Evolutionary conservation across 2,329 filamentous ascomycete genomes (phyloP), one percentile per base, ranked within the genome.

Genomic region (Hypomyces rosellus): DNA sequence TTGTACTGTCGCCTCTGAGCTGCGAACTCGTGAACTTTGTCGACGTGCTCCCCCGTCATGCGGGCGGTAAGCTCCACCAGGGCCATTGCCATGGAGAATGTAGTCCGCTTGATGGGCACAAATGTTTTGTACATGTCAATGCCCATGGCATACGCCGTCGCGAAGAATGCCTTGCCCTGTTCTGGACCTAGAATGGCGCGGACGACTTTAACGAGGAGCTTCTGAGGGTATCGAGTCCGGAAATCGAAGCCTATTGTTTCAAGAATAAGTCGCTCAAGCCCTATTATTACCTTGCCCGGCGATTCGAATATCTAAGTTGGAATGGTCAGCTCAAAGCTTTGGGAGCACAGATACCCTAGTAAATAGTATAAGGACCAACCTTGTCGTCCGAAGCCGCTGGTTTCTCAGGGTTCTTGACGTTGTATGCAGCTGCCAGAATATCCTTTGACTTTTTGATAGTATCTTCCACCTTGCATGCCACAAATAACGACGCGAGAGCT

Each of bases 401-500:
- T 77, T 68, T 87, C 66, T 70, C 85, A 58, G 61, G 80, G 63
- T 69, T 80, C 69, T 90, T 93, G 36, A 95, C 73, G 63, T 96
- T 96, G 69, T 92, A 89, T 20, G 89, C 86, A 1, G 91, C 90
- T 52, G 89, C 95, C 14, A 97, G 75, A 54, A 99, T 95, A 56
- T 99, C 93, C 51, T 82, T 84, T 3, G 89, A 95, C 73, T 97
- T 97, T 72, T 99, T 99, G 58, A 96, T 80, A 0, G 93, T 99
- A 67, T 99, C 93, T 69, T 99, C 93, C 42, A 95, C 90, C 72
- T 99, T 99, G 75, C 92, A 97, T 2, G 91, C 91, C 3, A 91
- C 88, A 63, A 97, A 92, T 8, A 99, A 74, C 20, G 89, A 86
- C 1, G 93, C 89, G 6, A 93, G 81, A 0, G 92, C 89, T 2